Base-by-base conservation (phyloP, 2,329 filamentous ascomycete species). In the Xylariaceae sp. region DNA sequence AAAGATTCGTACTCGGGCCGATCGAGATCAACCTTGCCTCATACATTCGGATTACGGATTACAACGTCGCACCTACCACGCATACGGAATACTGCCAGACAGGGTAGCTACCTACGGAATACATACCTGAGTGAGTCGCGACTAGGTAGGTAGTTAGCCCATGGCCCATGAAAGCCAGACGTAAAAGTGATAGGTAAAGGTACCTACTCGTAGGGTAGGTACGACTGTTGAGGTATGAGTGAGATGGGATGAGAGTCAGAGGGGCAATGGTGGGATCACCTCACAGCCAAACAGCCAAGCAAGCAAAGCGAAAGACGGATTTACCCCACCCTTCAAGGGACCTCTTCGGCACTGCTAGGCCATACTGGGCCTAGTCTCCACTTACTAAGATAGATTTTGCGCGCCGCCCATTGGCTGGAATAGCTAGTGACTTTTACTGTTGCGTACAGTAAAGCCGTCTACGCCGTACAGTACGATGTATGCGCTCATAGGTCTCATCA, bases 401-500 rank as follows among this genome's bases (percentile, higher is more conserved):
- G n/a, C 42, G 42, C 11, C 37, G 9, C 9, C 37, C 11, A 42
- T 42, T 10, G 37, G 37, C 37, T 42, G 37, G 37, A 10, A 9
- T 42, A 13, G 37, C 37, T 42, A 42, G 37, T 42, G 37, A 13
- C 8, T 42, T 42, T 13, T 42, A 42, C 37, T 42, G 37, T 13
- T 45, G 42, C 42, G 13, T 54, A 54, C 52, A 44, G 39, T 42
- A 54, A 13, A 45, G 42, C 42, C 42, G 10, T n/a, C n/a, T 45
- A 45, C n/a, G 42, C 13, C 13, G 42, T 6, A 42, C 34, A 10
- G 15, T 17, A 34, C 18, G 18, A 44, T 15, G n/a, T 54, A 54
- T 54, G 52, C 56, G 51, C 59, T 62, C 62, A 62, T 59, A 59
- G 9, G 9, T 18, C 47, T 57, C 57, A 58, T 51, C 55, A 60